These are phyloP conservation scores for Rhinocladiella similis DNA, from an alignment of 2,329 filamentous ascomycete species.

Conservation along the genomic window DNA sequence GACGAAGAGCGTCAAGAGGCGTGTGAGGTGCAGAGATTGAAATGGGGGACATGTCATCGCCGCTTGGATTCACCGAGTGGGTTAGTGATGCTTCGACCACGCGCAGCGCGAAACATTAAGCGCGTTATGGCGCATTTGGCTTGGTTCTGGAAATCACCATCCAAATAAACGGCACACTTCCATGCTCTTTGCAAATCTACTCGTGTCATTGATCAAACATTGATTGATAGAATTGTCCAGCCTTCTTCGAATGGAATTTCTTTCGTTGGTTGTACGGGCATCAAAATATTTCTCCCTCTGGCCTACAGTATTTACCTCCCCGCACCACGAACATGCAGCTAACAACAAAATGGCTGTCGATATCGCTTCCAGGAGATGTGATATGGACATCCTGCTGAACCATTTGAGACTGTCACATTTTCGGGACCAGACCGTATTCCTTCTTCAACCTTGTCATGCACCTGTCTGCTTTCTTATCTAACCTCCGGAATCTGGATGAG, in stretches of 20 bases:
- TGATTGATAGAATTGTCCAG: too few relatives aligned
- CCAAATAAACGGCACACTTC: not conserved
- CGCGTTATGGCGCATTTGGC: not conserved
- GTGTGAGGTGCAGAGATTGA: not conserved
- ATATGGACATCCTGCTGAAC: too few relatives aligned
- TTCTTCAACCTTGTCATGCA: too few relatives aligned
- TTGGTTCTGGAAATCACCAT: not conserved
- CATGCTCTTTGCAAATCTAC: not conserved
- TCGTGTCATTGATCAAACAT: not conserved
- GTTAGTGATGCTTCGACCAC: not conserved
- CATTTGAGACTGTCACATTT: too few relatives aligned
- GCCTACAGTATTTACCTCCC: too few relatives aligned
- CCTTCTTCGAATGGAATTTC: too few relatives aligned
- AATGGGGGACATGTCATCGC: constrained; percentile 9
- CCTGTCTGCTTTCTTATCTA: too few relatives aligned
- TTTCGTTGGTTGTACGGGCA: too few relatives aligned
- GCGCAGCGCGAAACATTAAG: not conserved
- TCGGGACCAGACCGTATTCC: too few relatives aligned
- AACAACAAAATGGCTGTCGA: not conserved
- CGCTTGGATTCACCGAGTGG: not conserved
- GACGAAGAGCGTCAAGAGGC: constrained; percentile 4
- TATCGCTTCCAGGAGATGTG: too few relatives aligned
- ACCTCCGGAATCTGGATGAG: too few relatives aligned
- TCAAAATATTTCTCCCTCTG: too few relatives aligned
- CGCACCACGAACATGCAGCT: not conserved